These are phyloP conservation scores for Elsinoe necatrix DNA, from an alignment of 2,329 filamentous ascomycete species.

Conservation along the genomic window DNA sequence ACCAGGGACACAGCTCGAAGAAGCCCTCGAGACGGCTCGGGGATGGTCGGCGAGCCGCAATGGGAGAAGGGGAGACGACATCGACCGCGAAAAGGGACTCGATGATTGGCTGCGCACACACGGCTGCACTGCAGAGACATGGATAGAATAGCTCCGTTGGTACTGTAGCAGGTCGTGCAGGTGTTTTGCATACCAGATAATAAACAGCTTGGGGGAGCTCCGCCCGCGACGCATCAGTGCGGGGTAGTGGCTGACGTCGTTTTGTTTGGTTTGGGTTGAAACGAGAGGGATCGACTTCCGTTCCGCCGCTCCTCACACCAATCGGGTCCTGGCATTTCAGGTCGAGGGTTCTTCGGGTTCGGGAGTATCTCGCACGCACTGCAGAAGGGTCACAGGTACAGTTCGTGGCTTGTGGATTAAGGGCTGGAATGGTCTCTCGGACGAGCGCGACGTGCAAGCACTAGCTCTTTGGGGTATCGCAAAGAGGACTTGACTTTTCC, in stretches of 20 bases:
- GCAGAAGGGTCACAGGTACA: neutral
- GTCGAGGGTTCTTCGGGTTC: neutral
- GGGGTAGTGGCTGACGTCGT: conserved; percentile 2
- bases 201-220: neutral
- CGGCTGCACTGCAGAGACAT: neutral
- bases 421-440: neutral
- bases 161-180: neutral
- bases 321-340: neutral
- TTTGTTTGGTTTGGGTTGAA: neutral
- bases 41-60: conserved; percentile 3
- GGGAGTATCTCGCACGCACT: neutral
- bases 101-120: neutral
- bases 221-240: neutral
- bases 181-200: neutral
- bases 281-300: neutral
- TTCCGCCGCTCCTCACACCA: neutral
- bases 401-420: neutral
- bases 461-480: neutral
- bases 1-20: neutral
- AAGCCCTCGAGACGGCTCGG: neutral
- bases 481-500: too few relatives aligned
- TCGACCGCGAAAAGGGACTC: neutral
- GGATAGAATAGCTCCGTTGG: neutral
- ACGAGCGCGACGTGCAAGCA: neutral
- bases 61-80: neutral